phyloP scores from a whole-genome alignment of 1,284 basidiomycete genomes.

The Prillingera fragicola region DNA sequence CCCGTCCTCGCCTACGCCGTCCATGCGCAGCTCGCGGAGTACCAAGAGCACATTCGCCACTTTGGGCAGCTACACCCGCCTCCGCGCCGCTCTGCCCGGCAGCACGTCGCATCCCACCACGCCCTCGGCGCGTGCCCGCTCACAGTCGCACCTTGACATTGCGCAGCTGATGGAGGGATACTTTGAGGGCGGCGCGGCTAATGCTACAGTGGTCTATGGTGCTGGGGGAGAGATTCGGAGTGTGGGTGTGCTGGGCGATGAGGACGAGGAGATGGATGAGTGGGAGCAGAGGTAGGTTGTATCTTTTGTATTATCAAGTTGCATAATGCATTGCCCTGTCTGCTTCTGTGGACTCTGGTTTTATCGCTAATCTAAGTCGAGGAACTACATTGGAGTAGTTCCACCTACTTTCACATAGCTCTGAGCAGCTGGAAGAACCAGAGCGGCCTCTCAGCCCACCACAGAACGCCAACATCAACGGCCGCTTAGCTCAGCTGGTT shows the following conservation, averaged over 20 bases:
- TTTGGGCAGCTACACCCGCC: too few relatives aligned
- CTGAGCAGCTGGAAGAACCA: too few relatives aligned
- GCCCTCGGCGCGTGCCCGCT: constrained; percentile 36
- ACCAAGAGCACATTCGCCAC: too few relatives aligned
- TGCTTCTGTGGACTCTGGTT: too few relatives aligned
- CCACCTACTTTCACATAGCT: too few relatives aligned
- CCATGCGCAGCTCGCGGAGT: constrained; percentile 24
- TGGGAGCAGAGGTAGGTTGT: constrained; percentile 4
- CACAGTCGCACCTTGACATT: constrained; percentile 42
- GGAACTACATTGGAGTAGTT: neutral
- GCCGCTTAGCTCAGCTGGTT: too few relatives aligned
- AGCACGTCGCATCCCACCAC: constrained; percentile 20
- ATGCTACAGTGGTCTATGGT: constrained; percentile 44
- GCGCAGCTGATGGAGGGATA: constrained; percentile 44
- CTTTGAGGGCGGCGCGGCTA: constrained; percentile 43
- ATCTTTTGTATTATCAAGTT: too few relatives aligned
- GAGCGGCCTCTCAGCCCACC: too few relatives aligned
- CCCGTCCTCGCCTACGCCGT: constrained; percentile 31
- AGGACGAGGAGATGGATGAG: constrained; percentile 18
- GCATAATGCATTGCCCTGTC: too few relatives aligned
- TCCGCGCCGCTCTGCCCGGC: constrained; percentile 30
- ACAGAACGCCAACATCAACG: too few relatives aligned
- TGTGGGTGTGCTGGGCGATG: constrained; percentile 39
- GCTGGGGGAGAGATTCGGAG: constrained; percentile 37
- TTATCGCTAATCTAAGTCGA: too few relatives aligned